Evolutionary conservation across 495 filamentous ascomycete species (phyloP).

Genomic region (Penicillium crystallinum): DNA sequence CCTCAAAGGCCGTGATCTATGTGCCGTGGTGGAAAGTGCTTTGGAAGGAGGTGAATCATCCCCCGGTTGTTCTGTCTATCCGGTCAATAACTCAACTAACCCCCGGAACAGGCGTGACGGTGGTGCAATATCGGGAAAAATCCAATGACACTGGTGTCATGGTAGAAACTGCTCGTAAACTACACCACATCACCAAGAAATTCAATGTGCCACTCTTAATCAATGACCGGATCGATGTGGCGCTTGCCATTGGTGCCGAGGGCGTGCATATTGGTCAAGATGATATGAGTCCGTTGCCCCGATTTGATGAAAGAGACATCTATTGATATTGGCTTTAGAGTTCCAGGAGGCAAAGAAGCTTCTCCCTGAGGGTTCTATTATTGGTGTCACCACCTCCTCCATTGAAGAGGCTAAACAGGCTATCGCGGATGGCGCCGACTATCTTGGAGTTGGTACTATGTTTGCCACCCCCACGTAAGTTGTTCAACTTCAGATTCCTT

Average conservation of each 20-base stretch:
- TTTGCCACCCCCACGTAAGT: slow-evolving; percentile 76
- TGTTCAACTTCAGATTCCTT: not conserved
- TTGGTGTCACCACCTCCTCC: slow-evolving; percentile 68
- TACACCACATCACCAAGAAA: slow-evolving; percentile 64
- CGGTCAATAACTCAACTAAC: slow-evolving; percentile 7
- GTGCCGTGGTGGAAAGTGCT: slow-evolving; percentile 68
- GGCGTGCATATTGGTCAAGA: slow-evolving; percentile 94
- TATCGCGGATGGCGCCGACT: slow-evolving; percentile 68
- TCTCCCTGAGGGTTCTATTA: slow-evolving; percentile 65
- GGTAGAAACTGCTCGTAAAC: slow-evolving; percentile 60
- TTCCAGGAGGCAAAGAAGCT: slow-evolving; percentile 61
- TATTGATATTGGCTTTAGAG: not conserved
- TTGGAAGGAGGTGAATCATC: slow-evolving; percentile 64
- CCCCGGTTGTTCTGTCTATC: not conserved
- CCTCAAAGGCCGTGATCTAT: slow-evolving; percentile 64
- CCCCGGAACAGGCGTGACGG: slow-evolving; percentile 56
- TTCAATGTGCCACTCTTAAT: slow-evolving; percentile 78
- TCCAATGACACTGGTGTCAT: slow-evolving; percentile 68
- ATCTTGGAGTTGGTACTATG: slow-evolving; percentile 83
- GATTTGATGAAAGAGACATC: not conserved
- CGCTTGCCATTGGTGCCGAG: slow-evolving; percentile 76
- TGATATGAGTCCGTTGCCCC: slow-evolving; percentile 64
- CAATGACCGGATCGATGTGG: slow-evolving; percentile 94
- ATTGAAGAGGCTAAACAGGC: slow-evolving; percentile 63
- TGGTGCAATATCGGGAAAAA: slow-evolving; percentile 92